Base-by-base conservation (phyloP, 345 rosid genomes). In the Trapa bicornis region DNA sequence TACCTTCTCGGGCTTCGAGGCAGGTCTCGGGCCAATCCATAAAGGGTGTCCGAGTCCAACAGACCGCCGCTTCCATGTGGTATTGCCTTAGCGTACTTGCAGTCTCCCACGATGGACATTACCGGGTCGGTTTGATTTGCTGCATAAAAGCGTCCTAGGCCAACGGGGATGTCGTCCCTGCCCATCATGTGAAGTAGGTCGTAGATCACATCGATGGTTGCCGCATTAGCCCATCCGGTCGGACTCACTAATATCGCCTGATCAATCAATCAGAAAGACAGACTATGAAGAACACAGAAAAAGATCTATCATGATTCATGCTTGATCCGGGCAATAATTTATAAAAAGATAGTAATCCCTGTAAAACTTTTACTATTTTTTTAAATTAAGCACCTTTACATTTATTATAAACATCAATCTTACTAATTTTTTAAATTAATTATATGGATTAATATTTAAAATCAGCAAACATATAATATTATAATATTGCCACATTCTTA, bases 111-210 rank as follows among this genome's bases (percentile, higher is more conserved):
- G 32, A 72, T 39, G 61, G 85, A 43, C 67, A 66, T 67, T 32
- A 37, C 41, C 8, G 76, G 71, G 71, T 90, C 87, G 2, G 97
- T 75, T 73, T 93, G 97, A 75, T 88, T 90, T 75, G 74, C 57
- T 29, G 94, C 89, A 67, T 77, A 83, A 29, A 84, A 48, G n/a
- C 84, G 81, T 66, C 98, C 98, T 5, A 90, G 67, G 65, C 94
- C 98, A 13, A 93, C 88, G 0, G 83, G 96, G 68, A 93, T 86
- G 77, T 93, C 97, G 6, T 93, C 97, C 0, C 98, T 96, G 45
- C 98, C 97, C 98, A 93, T 93, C 98, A 93, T 93, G 73, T 93
- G 98, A 73, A 90, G 83, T 38, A 93, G 68, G 71, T 93, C 98
- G 63, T 93, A 93, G 47, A 93, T 73, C 22, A 83, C 79, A 68